Evolutionary conservation across 345 rosid species (phyloP).

Genomic region (Citrus maxima): DNA sequence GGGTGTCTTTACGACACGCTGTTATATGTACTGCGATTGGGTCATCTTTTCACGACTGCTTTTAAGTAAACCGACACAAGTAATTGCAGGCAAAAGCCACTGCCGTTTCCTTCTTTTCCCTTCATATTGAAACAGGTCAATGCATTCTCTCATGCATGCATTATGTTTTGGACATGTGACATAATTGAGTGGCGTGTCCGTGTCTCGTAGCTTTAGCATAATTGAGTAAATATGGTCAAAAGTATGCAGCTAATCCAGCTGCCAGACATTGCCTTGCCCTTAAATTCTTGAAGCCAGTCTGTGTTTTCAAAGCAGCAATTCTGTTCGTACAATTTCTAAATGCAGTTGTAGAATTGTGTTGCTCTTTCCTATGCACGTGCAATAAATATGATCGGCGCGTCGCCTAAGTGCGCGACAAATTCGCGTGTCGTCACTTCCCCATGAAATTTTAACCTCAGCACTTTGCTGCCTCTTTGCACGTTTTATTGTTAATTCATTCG

Average conservation of each 20-base stretch:
- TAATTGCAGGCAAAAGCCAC: not conserved
- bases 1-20: not conserved
- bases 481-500: not conserved
- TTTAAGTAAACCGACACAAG: no score
- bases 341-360: no score
- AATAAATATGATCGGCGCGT: not conserved
- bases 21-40: no score
- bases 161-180: no score
- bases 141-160: no score
- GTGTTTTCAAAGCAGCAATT: not conserved
- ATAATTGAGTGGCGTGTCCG: not conserved
- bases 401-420: slow-evolving; percentile 3
- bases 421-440: not conserved
- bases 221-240: not conserved
- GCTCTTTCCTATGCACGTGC: not conserved
- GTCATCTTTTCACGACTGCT: no score
- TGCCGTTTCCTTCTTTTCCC: not conserved
- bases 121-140: not conserved
- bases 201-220: not conserved
- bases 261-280: not conserved
- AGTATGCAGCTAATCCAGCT: not conserved
- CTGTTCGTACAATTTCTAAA: not conserved
- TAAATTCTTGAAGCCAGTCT: not conserved
- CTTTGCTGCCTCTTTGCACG: not conserved
- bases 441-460: not conserved